These are phyloP conservation scores for Limonium bicolor DNA, from an alignment of 148 eudicot genomes.

Conservation along the genomic window DNA sequence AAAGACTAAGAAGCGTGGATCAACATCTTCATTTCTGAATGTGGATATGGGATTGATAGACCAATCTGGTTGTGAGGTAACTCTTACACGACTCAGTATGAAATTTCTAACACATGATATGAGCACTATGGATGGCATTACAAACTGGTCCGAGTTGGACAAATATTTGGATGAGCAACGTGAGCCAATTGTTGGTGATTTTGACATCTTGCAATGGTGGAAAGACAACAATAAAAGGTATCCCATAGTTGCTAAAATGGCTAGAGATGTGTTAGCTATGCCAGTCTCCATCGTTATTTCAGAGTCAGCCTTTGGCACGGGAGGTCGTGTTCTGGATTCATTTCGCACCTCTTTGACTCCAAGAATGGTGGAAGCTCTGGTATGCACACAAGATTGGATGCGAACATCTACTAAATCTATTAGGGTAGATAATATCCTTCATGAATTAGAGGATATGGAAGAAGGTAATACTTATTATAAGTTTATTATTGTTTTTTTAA, in stretches of 20 bases:
- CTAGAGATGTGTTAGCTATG: conserved; percentile 66
- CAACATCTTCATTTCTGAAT: too few relatives aligned
- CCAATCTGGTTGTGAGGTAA: too few relatives aligned
- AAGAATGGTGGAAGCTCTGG: conserved; percentile 72
- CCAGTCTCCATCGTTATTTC: conserved; percentile 59
- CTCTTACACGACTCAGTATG: too few relatives aligned
- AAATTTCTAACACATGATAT: too few relatives aligned
- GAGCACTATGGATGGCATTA: too few relatives aligned
- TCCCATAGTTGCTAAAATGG: conserved; percentile 88
- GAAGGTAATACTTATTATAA: too few relatives aligned
- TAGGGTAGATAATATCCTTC: too few relatives aligned
- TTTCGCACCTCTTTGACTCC: conserved; percentile 57
- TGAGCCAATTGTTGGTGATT: conserved; percentile 72
- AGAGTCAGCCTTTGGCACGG: conserved; percentile 56
- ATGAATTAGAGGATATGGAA: too few relatives aligned
- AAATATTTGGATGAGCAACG: conserved; percentile 87
- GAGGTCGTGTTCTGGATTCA: conserved; percentile 59
- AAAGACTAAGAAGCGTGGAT: too few relatives aligned
- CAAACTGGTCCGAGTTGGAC: conserved; percentile 90
- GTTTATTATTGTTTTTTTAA: too few relatives aligned
- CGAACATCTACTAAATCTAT: too few relatives aligned
- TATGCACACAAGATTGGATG: conserved; percentile 95
- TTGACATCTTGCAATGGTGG: conserved; percentile 91
- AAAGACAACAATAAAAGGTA: conserved; percentile 94
- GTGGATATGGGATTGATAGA: too few relatives aligned